These are phyloP conservation scores for Syzygium aqueum DNA, from an alignment of 345 rosid species.

Conservation along the genomic window DNA sequence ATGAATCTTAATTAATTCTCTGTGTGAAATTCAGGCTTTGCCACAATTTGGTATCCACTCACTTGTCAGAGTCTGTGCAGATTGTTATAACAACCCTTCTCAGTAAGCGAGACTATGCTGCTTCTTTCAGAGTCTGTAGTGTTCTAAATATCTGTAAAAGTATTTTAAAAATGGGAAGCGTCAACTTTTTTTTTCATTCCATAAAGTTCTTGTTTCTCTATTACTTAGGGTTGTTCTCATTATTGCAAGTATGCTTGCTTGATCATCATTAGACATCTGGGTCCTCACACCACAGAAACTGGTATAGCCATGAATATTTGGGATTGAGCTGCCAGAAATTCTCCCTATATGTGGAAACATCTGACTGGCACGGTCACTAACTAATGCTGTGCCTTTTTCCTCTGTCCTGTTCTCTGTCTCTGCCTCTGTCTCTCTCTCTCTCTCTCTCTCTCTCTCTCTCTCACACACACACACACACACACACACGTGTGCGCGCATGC, in stretches of 20 bases:
- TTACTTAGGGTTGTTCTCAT: not conserved
- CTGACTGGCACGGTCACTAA: not conserved
- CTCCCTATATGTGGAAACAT: not conserved
- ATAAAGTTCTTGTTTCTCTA: not conserved
- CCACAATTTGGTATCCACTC: constrained; percentile 55
- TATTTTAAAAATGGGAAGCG: not conserved
- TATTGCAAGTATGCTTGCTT: not conserved
- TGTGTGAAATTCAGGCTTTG: constrained; percentile 29
- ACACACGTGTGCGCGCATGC: too few relatives aligned
- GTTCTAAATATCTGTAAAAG: not conserved
- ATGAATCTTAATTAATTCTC: not conserved
- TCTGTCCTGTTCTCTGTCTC: not conserved
- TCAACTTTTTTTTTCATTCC: not conserved
- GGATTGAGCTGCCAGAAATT: not conserved
- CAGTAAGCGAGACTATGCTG: constrained; percentile 17
- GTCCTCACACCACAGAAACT: not conserved
- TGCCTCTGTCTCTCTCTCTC: not conserved
- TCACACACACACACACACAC: too few relatives aligned
- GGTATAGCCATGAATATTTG: not conserved
- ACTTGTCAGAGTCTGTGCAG: constrained; percentile 55
- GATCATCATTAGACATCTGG: not conserved
- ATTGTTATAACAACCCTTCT: constrained; percentile 41
- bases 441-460: too few relatives aligned
- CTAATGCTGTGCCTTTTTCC: not conserved
- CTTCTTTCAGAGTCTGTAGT: not conserved